phyloP scores from a whole-genome alignment of 1,284 basidiomycete species.

The Puccinia novopanici region DNA sequence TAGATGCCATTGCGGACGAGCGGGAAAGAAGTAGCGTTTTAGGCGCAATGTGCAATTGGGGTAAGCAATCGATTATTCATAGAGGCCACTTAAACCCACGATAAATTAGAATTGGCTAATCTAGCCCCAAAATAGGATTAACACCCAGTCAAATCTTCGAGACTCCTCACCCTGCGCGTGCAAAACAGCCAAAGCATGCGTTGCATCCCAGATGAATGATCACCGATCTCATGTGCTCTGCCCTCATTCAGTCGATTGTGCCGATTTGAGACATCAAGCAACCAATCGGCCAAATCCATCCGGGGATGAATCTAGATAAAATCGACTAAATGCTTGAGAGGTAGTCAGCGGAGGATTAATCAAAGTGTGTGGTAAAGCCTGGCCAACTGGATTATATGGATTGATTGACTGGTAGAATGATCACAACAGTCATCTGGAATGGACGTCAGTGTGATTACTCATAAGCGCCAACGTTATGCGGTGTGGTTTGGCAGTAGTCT shows the following conservation, averaged over 20 bases:
- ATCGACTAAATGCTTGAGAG: constrained; percentile 70
- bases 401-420: background rate
- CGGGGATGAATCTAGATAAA: constrained; percentile 31
- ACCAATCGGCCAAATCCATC: constrained; percentile 47
- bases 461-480: constrained; percentile 96
- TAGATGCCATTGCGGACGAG: constrained; percentile 73
- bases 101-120: constrained; percentile 17
- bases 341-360: constrained; percentile 73
- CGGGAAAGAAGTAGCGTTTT: constrained; percentile 66
- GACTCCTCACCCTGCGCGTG: constrained; percentile 74
- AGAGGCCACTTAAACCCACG: constrained; percentile 8
- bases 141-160: constrained; percentile 86
- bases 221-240: constrained; percentile 39
- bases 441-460: constrained; percentile 84
- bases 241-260: constrained; percentile 52
- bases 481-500: constrained; percentile 98
- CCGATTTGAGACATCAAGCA: constrained; percentile 44
- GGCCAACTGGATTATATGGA: background rate
- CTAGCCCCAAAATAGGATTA: constrained; percentile 65
- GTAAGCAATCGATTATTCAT: background rate
- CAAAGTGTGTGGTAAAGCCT: constrained; percentile 64
- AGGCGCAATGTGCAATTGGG: constrained; percentile 51
- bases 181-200: constrained; percentile 60
- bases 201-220: constrained; percentile 50
- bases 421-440: constrained; percentile 50